Evolutionary conservation across 2,329 filamentous ascomycete species (phyloP), one percentile per base, ranked within the genome.

Genomic region (Cladosporium sp.): DNA sequence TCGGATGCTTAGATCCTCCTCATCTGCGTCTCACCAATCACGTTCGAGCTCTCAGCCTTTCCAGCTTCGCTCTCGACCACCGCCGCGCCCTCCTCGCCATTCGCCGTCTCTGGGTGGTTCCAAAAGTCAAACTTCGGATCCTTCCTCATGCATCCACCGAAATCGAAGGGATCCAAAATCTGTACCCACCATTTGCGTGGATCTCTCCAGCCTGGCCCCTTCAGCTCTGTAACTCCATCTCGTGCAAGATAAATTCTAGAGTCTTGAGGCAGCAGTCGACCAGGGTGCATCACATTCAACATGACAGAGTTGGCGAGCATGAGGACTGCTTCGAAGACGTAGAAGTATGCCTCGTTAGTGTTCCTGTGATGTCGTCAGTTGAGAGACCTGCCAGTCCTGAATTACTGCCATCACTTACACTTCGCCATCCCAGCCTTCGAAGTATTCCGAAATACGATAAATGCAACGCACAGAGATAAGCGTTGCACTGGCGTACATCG

Each of bases 281-380:
- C 83, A 0, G 84, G 84, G 64, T 85, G 84, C 57, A 79, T 84
- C 24, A 83, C 65, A 67, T 85, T 85, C n/a, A 86, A 75, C 61
- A 86, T 69, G 4, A 79, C 77, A 4, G 63, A 65, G 14, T 81
- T 83, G 68, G 85, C 85, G 59, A 79, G 68, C 21, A 84, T 81
- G 80, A 87, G 85, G 61, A 85, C 79, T 2, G 76, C 72, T 69
- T 87, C 85, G 66, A 87, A 85, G 36, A 86, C 75, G 80, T 82
- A 87, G 67, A 86, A 84, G 68, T 82, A 84, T 71, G 80, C 80
- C 65, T 87, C 84, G 59, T 83, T 78, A 65, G 78, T 68, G 71
- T 72, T 69, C 59, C 76, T 75, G 66, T 77, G 72, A 79, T 77
- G 21, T 2, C 3, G 30, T 55, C 15, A 55, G 18, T 11, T 21